phyloP scores from a whole-genome alignment of 1,284 basidiomycete genomes.

The Trametes hirsuta region DNA sequence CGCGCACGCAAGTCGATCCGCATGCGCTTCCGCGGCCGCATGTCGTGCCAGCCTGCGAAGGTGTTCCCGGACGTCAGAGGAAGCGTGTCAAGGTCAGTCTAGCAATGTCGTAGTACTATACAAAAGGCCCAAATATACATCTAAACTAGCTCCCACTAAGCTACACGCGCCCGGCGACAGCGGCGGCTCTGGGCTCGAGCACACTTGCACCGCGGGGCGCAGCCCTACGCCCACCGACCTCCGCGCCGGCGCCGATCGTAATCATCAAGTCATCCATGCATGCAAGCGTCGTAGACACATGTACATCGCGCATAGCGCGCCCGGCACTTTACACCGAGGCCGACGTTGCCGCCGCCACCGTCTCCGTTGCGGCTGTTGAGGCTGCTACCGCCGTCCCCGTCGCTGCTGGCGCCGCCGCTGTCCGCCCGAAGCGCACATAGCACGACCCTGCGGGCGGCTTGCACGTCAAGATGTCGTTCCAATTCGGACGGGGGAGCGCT shows the following conservation, averaged over 20 bases:
- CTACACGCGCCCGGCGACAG: neutral
- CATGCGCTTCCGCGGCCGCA: too few relatives aligned
- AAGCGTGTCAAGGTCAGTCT: neutral
- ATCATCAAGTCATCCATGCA: too few relatives aligned
- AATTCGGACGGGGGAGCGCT: constrained; percentile 62
- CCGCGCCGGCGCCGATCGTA: too few relatives aligned
- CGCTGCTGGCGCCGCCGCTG: constrained; percentile 2
- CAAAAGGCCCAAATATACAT: constrained; percentile 5
- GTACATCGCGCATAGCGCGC: too few relatives aligned
- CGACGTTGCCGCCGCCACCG: neutral
- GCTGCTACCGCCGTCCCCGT: neutral
- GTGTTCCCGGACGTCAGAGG: too few relatives aligned
- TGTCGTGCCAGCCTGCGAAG: too few relatives aligned
- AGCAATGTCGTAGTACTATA: constrained; percentile 7
- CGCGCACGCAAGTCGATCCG: too few relatives aligned
- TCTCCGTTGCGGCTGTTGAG: neutral
- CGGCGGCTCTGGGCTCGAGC: neutral
- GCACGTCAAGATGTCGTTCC: constrained; percentile 74
- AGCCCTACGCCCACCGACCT: too few relatives aligned
- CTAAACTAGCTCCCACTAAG: constrained; percentile 4
- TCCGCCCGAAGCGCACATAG: constrained; percentile 40
- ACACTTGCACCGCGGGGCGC: neutral
- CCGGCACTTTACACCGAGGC: neutral
- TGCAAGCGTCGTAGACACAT: too few relatives aligned
- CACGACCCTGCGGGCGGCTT: constrained; percentile 58